Conservation (phyloP, 2,329 filamentous ascomycete genomes). For the Oidium heveae region DNA sequence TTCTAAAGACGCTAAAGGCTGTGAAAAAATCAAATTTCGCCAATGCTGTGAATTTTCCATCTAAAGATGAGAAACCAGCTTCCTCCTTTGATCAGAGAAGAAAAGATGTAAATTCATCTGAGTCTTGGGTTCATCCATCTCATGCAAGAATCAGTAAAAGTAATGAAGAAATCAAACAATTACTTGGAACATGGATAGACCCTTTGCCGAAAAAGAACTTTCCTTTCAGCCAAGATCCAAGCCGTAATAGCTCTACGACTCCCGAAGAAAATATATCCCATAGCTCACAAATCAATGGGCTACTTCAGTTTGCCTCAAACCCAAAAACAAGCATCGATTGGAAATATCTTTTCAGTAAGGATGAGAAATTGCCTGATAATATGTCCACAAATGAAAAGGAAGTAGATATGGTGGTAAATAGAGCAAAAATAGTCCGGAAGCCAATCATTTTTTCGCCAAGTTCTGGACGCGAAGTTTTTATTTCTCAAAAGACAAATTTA, state of each 20-base stretch:
- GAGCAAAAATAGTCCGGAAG: neutral
- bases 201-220: neutral
- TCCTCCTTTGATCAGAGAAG: neutral
- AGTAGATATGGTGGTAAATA: neutral
- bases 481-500: conserved; percentile 8
- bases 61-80: too few relatives aligned
- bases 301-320: too few relatives aligned
- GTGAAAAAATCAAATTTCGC: too few relatives aligned
- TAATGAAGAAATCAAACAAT: neutral
- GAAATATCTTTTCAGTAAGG: too few relatives aligned
- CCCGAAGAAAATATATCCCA: neutral
- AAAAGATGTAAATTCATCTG: neutral
- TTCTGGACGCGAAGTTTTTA: conserved; percentile 8
- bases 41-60: too few relatives aligned
- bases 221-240: neutral
- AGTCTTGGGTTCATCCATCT: neutral
- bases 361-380: too few relatives aligned
- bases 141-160: neutral
- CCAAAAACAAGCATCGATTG: too few relatives aligned
- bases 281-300: too few relatives aligned
- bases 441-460: conserved; percentile 9
- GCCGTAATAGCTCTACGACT: neutral
- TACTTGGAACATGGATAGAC: neutral
- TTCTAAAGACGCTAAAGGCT: too few relatives aligned
- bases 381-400: too few relatives aligned